Conservation (phyloP, 192 early-diverging fungal species). For the Coemansia reversa region DNA sequence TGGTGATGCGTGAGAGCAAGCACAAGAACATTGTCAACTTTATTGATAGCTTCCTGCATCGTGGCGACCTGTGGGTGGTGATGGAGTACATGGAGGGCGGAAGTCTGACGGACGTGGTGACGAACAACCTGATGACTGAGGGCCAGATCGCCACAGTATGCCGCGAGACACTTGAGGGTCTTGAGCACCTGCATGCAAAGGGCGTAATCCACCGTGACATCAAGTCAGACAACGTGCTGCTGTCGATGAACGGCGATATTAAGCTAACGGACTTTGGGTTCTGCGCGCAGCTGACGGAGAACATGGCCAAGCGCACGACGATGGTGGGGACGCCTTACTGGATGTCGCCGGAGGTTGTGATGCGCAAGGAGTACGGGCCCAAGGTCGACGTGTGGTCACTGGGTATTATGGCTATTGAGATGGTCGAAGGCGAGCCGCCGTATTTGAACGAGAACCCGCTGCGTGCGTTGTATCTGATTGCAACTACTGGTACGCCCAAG, state of each 20-base stretch:
- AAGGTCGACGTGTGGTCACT: constrained; percentile 91
- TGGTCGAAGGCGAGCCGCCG: constrained; percentile 95
- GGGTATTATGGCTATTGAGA: constrained; percentile 97
- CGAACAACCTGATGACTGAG: constrained; percentile 91
- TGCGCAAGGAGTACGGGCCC: constrained; percentile 73
- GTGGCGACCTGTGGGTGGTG: constrained; percentile 89
- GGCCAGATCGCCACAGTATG: constrained; percentile 93
- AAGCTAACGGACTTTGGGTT: constrained; percentile 96
- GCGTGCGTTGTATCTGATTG: constrained; percentile 91
- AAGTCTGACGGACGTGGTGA: constrained; percentile 94
- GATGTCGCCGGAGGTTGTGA: constrained; percentile 85
- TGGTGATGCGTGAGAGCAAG: constrained; percentile 88
- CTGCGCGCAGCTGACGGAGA: constrained; percentile 85
- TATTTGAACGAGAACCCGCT: constrained; percentile 94
- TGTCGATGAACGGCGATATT: constrained; percentile 76
- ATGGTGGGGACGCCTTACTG: constrained; percentile 91
- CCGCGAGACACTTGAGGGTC: constrained; percentile 74
- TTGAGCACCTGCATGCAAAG: constrained; percentile 75
- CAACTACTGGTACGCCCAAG: constrained; percentile 92
- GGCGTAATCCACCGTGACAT: constrained; percentile 92
- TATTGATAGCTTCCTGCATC: constrained; percentile 83
- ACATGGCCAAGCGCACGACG: constrained; percentile 78
- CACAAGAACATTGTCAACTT: constrained; percentile 98
- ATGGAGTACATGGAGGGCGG: constrained; percentile 99
- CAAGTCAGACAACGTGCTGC: constrained; percentile 85